Base-by-base conservation (phyloP, 768 basidiomycete genomes). In the Scleroderma citrinum region DNA sequence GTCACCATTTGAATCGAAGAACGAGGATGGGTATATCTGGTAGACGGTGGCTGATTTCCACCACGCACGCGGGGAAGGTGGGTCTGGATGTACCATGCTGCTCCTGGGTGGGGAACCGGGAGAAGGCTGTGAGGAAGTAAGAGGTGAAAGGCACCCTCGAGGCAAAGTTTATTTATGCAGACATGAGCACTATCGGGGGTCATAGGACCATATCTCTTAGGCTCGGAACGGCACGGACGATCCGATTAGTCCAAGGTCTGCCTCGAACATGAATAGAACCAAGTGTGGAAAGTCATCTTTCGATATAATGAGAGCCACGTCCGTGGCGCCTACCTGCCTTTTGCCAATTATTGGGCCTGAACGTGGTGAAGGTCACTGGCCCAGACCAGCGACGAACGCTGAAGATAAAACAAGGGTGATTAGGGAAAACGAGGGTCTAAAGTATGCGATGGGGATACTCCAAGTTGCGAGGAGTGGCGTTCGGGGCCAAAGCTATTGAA, bases 21-120 rank as follows among this genome's bases (percentile, higher is more conserved):
- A 87, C 0, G 82, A 85, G 45, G 78, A 67, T 2, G 84, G 84
- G 59, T 85, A 85, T 60, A 87, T 83, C 62, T 85, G 83, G 66
- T 84, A 84, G 19, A 85, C 68, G 26, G 73, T 61, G 3, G 75
- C 75, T 16, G 72, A 70, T 56, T 82, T 82, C 80, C 80, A 83
- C 80, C 81, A 83, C 5, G 60, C 50, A 19, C 60, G 62, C 38
- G 63, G 57, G 17, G 45, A 61, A 12, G 61, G 49, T 21, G 59
- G 61, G 16, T 59, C 49, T 44, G 49, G 36, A 20, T 41, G 21
- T 11, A 43, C 12, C 59, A 59, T 54, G 26, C 26, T 44, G 35
- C 23, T 29, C 45, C 51, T 29, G 43, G 31, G 47, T 35, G 41
- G 44, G 54, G 26, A 26, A 29, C 34, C 26, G 39, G 32, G 51